These are phyloP conservation scores for Pseudotulostoma volvatum DNA, from an alignment of 495 filamentous ascomycete genomes.

Conservation along the genomic window DNA sequence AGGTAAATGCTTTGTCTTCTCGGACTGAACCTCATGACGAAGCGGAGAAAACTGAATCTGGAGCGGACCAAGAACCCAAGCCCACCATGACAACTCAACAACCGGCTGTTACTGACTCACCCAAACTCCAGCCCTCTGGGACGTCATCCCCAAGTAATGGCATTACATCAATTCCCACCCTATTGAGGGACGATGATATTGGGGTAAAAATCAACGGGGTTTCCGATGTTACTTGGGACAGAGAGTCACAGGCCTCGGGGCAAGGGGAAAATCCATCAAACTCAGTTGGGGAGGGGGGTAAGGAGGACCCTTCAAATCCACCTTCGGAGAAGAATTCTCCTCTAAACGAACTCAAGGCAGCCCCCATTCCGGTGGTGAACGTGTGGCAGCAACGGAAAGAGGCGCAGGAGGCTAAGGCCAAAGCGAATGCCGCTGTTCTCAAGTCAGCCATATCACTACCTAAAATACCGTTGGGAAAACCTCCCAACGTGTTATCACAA, in stretches of 20 bases:
- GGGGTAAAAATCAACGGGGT: conserved; percentile 48
- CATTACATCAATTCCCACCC: conserved; percentile 44
- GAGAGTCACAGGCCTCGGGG: conserved; percentile 37
- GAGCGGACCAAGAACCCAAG: conserved; percentile 18
- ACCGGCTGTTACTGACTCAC: conserved; percentile 10
- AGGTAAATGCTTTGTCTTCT: conserved; percentile 5
- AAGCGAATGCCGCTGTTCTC: conserved; percentile 23
- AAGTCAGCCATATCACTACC: conserved; percentile 8
- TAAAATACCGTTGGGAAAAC: conserved; percentile 21
- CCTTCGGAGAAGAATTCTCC: conserved; percentile 33
- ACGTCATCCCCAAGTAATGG: conserved; percentile 55
- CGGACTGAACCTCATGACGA: conserved; percentile 15
- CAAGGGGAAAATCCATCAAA: conserved; percentile 26
- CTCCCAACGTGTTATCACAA: conserved; percentile 12
- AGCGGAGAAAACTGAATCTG: conserved; percentile 13
- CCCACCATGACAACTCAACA: conserved; percentile 18
- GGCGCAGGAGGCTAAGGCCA: conserved; percentile 48
- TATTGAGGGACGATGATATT: conserved; percentile 53
- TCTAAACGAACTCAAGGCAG: conserved; percentile 57
- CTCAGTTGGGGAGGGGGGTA: conserved; percentile 27
- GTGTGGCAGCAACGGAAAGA: conserved; percentile 67
- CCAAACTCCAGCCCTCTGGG: conserved; percentile 31
- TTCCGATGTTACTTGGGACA: conserved; percentile 50
- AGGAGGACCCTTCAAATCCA: conserved; percentile 15
- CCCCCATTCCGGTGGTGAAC: conserved; percentile 68